phyloP scores from a whole-genome alignment of 2,329 filamentous ascomycete species.

The Ceratocystis cacaofunesta region DNA sequence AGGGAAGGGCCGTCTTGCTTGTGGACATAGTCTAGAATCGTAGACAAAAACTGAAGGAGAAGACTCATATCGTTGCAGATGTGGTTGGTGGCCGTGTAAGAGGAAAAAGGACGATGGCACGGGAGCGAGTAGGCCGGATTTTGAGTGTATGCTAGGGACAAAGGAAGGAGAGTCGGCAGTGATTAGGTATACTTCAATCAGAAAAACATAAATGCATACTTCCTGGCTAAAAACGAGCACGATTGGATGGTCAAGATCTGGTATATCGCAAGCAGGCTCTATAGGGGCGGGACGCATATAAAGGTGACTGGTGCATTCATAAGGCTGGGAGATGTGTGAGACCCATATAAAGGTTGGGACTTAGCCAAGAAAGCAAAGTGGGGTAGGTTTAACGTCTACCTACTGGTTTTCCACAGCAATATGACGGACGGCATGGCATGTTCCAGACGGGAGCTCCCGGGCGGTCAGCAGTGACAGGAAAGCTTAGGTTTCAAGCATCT shows the following conservation, averaged over 20 bases:
- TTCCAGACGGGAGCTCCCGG: too few species aligned
- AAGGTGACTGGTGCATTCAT: neutral
- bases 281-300: neutral
- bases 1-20: constrained; percentile 49
- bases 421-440: too few species aligned
- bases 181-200: neutral
- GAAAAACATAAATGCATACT: neutral
- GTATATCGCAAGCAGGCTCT: neutral
- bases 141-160: neutral
- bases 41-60: constrained; percentile 51
- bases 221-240: neutral
- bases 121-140: neutral
- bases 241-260: neutral
- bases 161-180: neutral
- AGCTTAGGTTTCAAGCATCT: too few species aligned
- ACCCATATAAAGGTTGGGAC: neutral
- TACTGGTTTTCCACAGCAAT: too few species aligned
- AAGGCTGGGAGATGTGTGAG: neutral
- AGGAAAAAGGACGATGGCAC: neutral
- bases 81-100: neutral
- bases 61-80: constrained; percentile 37
- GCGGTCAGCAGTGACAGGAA: too few species aligned
- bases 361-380: neutral
- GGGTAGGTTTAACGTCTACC: too few species aligned
- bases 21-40: constrained; percentile 45